Evolutionary conservation across 108 stramenopile species (phyloP), one percentile per base, ranked within the genome.

Genomic region (Pelagomonas calceolata): DNA sequence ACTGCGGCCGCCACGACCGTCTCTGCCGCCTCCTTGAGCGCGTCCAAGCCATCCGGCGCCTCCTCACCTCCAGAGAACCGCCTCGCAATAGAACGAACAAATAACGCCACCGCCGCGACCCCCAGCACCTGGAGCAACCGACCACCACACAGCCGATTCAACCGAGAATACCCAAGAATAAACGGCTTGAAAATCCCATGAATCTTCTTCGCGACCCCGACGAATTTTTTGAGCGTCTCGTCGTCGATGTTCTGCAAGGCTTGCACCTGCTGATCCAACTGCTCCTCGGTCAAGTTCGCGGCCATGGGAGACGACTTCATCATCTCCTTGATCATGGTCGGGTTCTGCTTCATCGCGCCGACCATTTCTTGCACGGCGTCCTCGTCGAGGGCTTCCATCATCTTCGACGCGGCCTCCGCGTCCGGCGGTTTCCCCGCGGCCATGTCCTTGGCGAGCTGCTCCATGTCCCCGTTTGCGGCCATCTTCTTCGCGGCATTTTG

Each of bases 281-380:
- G 80, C 64, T 88, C 85, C 37, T 80, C 84, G 31, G 7, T 34
- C 65, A 73, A 75, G 36, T 73, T 76, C 64, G 79, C 78, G 26
- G 81, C 65, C 70, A 73, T 79, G 15, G 68, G 76, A 37, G 30
- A 10, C 33, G 68, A 75, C 51, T 32, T 30, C 31, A 85, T 36
- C 73, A 89, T 82, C 46, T 76, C 70, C 67, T 89, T 86, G 36
- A 90, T 36, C 82, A 87, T 75, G 30, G 86, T 84, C 12, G 91
- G 91, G 71, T 90, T 91, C 70, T 84, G 78, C 71, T 87, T 88
- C 79, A 91, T 66, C 33, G 78, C 76, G 67, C 80, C 79, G 12
- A 91, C 51, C 85, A 89, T 84, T 5, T 66, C 43, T 35, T 83
- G 85, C 29, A 91, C 44, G 69, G 86, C 84, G 31, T 79, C 80